Conservation (phyloP, 2,329 filamentous ascomycete species). For the Aquanectria penicillioides region DNA sequence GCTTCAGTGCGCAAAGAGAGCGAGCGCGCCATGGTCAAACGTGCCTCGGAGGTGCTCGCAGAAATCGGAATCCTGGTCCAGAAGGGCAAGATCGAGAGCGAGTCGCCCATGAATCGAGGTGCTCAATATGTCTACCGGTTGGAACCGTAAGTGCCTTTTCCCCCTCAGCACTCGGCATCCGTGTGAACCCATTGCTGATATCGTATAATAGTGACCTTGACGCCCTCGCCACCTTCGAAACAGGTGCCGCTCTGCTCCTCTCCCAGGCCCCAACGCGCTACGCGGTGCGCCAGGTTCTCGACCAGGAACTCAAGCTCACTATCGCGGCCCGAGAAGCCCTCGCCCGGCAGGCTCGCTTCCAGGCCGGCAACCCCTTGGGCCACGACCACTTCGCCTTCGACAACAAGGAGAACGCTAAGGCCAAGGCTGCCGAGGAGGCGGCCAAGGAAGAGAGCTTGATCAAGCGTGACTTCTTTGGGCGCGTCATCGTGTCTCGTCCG, state of each 20-base stretch:
- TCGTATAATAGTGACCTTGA: constrained; percentile 71
- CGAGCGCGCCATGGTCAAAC: constrained; percentile 82
- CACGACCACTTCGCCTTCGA: constrained; percentile 41
- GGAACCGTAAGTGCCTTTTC: constrained; percentile 77
- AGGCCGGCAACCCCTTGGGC: constrained; percentile 53
- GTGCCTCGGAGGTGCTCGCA: constrained; percentile 84
- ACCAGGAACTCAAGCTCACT: constrained; percentile 86
- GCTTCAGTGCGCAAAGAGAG: constrained; percentile 89
- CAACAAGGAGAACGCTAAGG: constrained; percentile 49
- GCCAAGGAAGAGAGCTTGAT: constrained; percentile 53
- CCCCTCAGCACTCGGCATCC: no score
- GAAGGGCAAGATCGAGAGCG: constrained; percentile 79
- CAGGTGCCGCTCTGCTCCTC: constrained; percentile 65
- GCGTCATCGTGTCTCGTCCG: constrained; percentile 64
- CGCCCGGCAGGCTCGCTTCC: constrained; percentile 72
- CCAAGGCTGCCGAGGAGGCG: constrained; percentile 45
- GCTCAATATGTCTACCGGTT: constrained; percentile 87
- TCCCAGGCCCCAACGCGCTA: constrained; percentile 83
- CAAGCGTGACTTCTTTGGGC: constrained; percentile 88
- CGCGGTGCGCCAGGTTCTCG: constrained; percentile 90
- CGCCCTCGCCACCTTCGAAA: constrained; percentile 78
- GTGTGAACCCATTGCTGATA: no score
- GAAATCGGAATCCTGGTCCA: constrained; percentile 85
- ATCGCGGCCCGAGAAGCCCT: constrained; percentile 72
- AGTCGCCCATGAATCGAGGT: constrained; percentile 67